These are phyloP conservation scores for Russula vinacea DNA, from an alignment of 768 basidiomycete genomes.

Conservation along the genomic window DNA sequence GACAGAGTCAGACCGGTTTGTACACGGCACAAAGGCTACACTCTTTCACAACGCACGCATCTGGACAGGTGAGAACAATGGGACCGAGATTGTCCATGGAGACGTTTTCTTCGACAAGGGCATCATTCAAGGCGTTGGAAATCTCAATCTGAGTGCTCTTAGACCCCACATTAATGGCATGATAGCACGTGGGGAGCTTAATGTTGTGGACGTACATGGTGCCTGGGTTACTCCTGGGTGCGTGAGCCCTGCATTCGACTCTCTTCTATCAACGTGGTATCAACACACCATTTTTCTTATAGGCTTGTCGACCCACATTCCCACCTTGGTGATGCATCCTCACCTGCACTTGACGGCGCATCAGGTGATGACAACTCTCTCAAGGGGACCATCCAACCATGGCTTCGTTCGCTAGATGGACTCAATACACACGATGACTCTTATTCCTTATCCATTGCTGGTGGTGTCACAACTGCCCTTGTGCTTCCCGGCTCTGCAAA, in stretches of 20 bases:
- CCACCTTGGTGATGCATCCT: constrained; percentile 43
- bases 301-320: constrained; percentile 49
- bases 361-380: constrained; percentile 45
- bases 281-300: constrained; percentile 1
- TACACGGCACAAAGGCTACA: constrained; percentile 56
- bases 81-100: constrained; percentile 59
- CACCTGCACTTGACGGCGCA: constrained; percentile 35
- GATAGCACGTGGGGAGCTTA: constrained; percentile 29
- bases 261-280: neutral
- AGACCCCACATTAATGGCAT: constrained; percentile 28
- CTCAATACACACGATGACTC: constrained; percentile 79
- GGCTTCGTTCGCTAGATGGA: constrained; percentile 73
- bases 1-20: constrained; percentile 61
- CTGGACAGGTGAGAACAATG: constrained; percentile 76
- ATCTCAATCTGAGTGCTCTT: constrained; percentile 35
- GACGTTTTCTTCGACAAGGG: constrained; percentile 72
- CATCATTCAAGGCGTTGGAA: constrained; percentile 58
- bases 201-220: constrained; percentile 59
- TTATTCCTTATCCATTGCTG: constrained; percentile 64
- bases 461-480: constrained; percentile 76
- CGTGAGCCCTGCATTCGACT: neutral
- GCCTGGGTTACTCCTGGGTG: constrained; percentile 80
- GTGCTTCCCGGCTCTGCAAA: constrained; percentile 69
- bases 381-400: constrained; percentile 52
- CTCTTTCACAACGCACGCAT: constrained; percentile 73